Conservation (phyloP, 1,139 yeast genomes). For the Candida tetrigidarum region DNA sequence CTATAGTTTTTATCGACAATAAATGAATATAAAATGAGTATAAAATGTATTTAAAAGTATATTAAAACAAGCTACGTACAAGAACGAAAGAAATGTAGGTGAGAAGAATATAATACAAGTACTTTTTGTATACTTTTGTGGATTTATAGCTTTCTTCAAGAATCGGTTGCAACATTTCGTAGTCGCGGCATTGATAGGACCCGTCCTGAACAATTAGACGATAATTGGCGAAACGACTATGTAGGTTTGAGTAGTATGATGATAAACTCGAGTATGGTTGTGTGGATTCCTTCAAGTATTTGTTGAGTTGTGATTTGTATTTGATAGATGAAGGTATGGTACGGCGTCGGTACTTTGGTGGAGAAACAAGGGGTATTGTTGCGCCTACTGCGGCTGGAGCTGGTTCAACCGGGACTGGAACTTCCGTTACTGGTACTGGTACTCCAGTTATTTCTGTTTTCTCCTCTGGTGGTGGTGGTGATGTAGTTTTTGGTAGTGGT, state of each 20-base stretch:
- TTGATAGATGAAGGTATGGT: slow-evolving; percentile 9
- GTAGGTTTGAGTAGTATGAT: background rate
- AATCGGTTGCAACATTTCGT: background rate
- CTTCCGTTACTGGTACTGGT: background rate
- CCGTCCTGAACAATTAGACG: slow-evolving; percentile 3
- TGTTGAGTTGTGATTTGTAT: slow-evolving; percentile 14
- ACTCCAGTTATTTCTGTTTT: background rate
- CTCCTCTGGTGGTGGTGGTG: too few species aligned
- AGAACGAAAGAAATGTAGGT: background rate
- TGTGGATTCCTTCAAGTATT: slow-evolving; percentile 7
- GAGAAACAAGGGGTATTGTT: background rate
- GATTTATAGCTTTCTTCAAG: background rate
- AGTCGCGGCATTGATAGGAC: slow-evolving; percentile 2
- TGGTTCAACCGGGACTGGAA: background rate
- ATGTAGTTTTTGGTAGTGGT: background rate
- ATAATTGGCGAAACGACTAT: slow-evolving; percentile 3
- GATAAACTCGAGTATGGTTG: slow-evolving; percentile 7
- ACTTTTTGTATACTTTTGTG: background rate
- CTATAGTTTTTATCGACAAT: too few species aligned
- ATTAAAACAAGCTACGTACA: background rate
- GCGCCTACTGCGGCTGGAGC: background rate
- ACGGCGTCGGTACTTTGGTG: slow-evolving; percentile 1
- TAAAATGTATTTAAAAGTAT: slow-evolving; percentile 14
- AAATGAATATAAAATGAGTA: too few species aligned
- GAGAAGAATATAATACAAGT: slow-evolving; percentile 1